phyloP scores from a whole-genome alignment of 176 grass and related monocot species.

The Aegilops sharonensis region DNA sequence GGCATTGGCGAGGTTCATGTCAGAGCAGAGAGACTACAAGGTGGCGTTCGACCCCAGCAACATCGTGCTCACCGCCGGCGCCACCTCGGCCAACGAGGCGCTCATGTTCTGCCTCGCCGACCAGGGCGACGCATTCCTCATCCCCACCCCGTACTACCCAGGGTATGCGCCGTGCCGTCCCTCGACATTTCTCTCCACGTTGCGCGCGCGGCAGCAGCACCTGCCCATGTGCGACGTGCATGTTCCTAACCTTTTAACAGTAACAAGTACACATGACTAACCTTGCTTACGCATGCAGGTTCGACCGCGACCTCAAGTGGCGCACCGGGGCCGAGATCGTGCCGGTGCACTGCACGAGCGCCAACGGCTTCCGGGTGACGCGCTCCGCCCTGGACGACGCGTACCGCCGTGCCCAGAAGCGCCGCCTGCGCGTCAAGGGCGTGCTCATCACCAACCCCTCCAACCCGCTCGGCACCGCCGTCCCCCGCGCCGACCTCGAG shows the following conservation, averaged over 20 bases:
- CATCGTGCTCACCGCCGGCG: constrained; percentile 85
- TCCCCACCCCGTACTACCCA: constrained; percentile 95
- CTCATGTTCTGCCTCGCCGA: constrained; percentile 91
- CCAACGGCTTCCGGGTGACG: constrained; percentile 65
- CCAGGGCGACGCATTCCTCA: constrained; percentile 81
- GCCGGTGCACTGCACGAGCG: constrained; percentile 74
- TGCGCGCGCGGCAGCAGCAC: neutral
- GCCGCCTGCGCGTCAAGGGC: constrained; percentile 65
- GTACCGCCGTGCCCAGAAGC: constrained; percentile 50
- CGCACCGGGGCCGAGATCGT: constrained; percentile 88
- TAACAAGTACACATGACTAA: constrained; percentile 1
- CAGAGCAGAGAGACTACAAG: constrained; percentile 47
- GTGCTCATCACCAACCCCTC: constrained; percentile 95
- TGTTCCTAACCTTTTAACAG: neutral
- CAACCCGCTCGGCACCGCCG: constrained; percentile 81
- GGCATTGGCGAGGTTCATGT: constrained; percentile 87
- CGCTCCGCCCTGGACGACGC: constrained; percentile 70
- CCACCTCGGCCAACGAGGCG: constrained; percentile 88
- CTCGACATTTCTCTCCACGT: neutral
- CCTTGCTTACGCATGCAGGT: constrained; percentile 36
- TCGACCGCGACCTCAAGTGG: constrained; percentile 97
- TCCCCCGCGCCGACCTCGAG: constrained; percentile 50
- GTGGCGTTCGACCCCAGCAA: constrained; percentile 73
- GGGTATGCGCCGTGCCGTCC: constrained; percentile 41
- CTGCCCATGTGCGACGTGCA: constrained; percentile 25